Evolutionary conservation across 768 basidiomycete genomes (phyloP).

Genomic region (Imleria badia): DNA sequence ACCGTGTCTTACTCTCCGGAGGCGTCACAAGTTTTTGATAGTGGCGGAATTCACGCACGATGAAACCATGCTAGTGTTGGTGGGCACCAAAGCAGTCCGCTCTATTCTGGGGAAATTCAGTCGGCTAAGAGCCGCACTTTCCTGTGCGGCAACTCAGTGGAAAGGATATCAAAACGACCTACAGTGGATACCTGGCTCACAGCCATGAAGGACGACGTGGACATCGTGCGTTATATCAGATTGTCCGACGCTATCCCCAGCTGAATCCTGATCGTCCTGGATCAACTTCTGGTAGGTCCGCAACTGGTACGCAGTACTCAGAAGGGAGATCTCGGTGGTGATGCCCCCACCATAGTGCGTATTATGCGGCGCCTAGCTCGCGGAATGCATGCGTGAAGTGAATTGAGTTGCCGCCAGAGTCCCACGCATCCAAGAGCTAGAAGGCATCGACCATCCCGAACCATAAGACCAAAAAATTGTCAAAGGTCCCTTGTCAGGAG

Average conservation of each 20-base stretch:
- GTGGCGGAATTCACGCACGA: background rate
- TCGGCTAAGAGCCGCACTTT: background rate
- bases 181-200: background rate
- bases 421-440: background rate
- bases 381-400: background rate
- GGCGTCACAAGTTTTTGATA: background rate
- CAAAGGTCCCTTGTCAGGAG: background rate
- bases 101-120: background rate
- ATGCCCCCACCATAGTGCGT: background rate
- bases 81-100: background rate
- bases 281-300: background rate
- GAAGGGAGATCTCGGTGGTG: background rate
- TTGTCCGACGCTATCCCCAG: background rate
- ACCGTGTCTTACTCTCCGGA: background rate
- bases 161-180: background rate
- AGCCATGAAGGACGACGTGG: background rate
- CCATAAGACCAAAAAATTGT: background rate
- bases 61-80: background rate
- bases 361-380: background rate
- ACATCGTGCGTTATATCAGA: too few relatives aligned
- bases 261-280: background rate
- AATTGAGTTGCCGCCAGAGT: background rate
- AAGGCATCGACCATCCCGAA: background rate
- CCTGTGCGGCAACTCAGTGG: background rate
- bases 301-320: background rate